These are phyloP conservation scores for Stephanodiscus minutulus DNA, from an alignment of 108 stramenopile genomes.

Conservation along the genomic window DNA sequence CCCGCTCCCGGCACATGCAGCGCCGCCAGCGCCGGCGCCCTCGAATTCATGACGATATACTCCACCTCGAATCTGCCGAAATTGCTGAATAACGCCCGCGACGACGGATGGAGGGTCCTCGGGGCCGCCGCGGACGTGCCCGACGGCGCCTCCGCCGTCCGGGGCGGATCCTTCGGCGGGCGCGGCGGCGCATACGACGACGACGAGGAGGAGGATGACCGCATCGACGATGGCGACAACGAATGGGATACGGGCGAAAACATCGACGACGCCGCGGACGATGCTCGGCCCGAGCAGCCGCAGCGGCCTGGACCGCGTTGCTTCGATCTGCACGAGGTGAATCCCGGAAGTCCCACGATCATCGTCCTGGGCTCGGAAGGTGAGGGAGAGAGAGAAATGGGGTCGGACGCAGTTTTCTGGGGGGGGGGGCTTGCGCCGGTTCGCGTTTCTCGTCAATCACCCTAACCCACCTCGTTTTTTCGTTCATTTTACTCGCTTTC, in stretches of 20 bases:
- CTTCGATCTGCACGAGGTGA: slow-evolving; percentile 57
- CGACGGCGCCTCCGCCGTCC: slow-evolving; percentile 9
- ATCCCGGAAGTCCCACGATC: slow-evolving; percentile 73
- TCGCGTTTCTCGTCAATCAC: no score
- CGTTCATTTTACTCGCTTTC: not conserved
- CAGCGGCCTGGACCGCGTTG: slow-evolving; percentile 26
- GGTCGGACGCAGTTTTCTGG: no score
- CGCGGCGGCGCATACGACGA: not conserved
- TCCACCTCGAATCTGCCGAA: slow-evolving; percentile 82
- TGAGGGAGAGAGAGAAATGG: not conserved
- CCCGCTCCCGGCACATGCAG: slow-evolving; percentile 3
- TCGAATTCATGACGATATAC: slow-evolving; percentile 76
- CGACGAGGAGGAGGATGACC: slow-evolving; percentile 13
- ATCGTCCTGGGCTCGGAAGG: slow-evolving; percentile 95
- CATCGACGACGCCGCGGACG: slow-evolving; percentile 1
- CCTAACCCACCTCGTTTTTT: not conserved
- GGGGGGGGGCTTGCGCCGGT: no score
- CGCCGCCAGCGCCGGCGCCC: slow-evolving; percentile 87
- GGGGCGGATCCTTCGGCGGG: not conserved
- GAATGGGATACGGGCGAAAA: not conserved
- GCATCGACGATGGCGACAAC: slow-evolving; percentile 18
- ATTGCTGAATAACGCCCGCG: slow-evolving; percentile 68
- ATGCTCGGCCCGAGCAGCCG: not conserved
- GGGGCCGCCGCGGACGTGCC: slow-evolving; percentile 76
- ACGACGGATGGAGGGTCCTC: slow-evolving; percentile 91